Evolutionary conservation across 2,329 filamentous ascomycete genomes (phyloP), one percentile per base, ranked within the genome.

Genomic region (Eutypa lata): DNA sequence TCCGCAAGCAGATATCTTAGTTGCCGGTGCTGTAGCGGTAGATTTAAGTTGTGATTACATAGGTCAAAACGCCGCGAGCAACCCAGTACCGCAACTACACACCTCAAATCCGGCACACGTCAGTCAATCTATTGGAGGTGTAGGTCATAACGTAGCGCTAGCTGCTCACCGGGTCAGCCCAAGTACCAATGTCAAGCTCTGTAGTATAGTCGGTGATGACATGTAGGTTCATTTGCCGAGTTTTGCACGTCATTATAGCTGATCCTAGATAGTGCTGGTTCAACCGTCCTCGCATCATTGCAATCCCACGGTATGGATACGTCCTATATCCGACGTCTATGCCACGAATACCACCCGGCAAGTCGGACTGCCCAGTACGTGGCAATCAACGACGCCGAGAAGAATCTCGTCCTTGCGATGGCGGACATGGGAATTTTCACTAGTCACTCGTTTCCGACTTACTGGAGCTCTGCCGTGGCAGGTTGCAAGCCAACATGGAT

Each of bases 351-450:
- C 54, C 73, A 69, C 21, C 76, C 76, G 2, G 77, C 79, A 1
- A 79, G 78, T 31, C 81, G 89, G 52, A 97, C 93, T 2, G 91
- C 92, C 1, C 91, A 97, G 68, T 97, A 97, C 68, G 83, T 97
- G 3, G 89, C 93, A 16, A 77, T 97, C 58, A 99, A 97, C 67
- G 89, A 95, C 65, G 77, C 77, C 1, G 83, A 87, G 54, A 95
- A 91, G 69, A 88, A 92, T 57, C 82, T 99, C 2, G 80, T 92
- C n/a, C 72, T 97, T 57, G 93, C 91, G 45, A 96, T 97, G 90
- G 92, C 93, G 4, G 94, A 97, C 67, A 97, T 97, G 91, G 82
- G 79, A 51, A 93, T 96, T 61, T 82, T 96, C 47, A 80, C 84
- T n/a, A 66, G 72, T 16, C 73, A 80, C 55, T 75, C 76, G 1